Percentiles rank a stretch among this genome's conserved stretches.
These are phyloP conservation scores for Scutellaria baicalensis DNA, from an alignment of 257 asterid species.

Conservation along the genomic window DNA sequence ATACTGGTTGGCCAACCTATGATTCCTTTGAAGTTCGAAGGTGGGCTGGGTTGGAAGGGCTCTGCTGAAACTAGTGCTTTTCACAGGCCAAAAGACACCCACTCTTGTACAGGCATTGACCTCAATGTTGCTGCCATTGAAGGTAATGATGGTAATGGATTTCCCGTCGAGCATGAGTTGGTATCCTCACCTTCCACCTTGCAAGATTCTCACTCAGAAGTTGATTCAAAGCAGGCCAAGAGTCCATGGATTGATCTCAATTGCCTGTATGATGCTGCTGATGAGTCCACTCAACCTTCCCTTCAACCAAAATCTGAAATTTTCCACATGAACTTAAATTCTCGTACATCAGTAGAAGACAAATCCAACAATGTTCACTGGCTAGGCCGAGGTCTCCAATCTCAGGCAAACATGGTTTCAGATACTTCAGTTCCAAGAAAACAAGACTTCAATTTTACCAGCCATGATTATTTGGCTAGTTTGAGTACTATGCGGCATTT, in stretches of 20 bases:
- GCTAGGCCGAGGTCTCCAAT: conserved; percentile 1
- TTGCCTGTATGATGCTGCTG: conserved; percentile 26
- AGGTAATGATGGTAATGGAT: conserved; percentile 16
- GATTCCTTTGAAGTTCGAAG: conserved; percentile 40
- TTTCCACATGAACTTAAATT: conserved; percentile 31
- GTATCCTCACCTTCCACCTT: neutral
- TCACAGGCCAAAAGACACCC: neutral
- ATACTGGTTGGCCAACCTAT: conserved; percentile 27
- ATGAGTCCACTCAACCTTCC: conserved; percentile 13
- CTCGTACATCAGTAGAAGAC: conserved; percentile 3
- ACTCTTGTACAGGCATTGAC: conserved; percentile 34
- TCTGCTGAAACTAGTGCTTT: conserved; percentile 49
- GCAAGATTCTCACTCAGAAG: conserved; percentile 16
- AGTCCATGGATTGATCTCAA: conserved; percentile 42
- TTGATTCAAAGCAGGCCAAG: conserved; percentile 19
- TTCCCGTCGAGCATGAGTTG: too few species aligned
- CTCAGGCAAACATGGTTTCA: conserved; percentile 1
- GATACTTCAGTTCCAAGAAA: conserved; percentile 11
- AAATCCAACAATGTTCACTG: conserved; percentile 8
- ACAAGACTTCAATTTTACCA: conserved; percentile 12
- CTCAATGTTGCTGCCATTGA: conserved; percentile 52
- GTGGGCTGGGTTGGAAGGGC: conserved; percentile 45
- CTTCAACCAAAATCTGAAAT: conserved; percentile 5
- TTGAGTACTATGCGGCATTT: conserved; percentile 23
- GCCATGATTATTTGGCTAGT: conserved; percentile 18